Evolutionary conservation across 306 rosid genomes (phyloP).

Genomic region (Purshia tridentata): DNA sequence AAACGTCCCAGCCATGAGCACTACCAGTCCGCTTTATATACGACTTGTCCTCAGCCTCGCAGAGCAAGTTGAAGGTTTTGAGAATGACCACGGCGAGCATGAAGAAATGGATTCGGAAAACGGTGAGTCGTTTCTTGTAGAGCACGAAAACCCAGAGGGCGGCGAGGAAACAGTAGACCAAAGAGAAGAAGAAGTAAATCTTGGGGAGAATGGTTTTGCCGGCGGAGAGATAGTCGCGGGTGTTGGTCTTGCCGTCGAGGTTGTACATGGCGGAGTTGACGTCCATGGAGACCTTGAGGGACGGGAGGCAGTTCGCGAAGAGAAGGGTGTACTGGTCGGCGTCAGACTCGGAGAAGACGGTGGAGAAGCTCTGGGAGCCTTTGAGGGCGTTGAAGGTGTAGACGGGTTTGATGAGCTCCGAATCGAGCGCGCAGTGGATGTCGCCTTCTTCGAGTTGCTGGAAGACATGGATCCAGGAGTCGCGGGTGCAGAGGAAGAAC

Average conservation of each 20-base stretch:
- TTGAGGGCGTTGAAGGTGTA: conserved; percentile 50
- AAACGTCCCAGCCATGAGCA: conserved; percentile 96
- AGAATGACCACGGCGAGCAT: conserved; percentile 84
- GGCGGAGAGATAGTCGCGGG: conserved; percentile 78
- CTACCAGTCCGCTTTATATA: conserved; percentile 81
- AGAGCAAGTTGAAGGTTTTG: conserved; percentile 71
- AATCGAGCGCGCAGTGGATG: conserved; percentile 60
- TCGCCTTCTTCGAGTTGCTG: conserved; percentile 72
- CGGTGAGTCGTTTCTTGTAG: conserved; percentile 74
- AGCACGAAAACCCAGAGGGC: conserved; percentile 63
- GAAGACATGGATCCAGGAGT: conserved; percentile 70
- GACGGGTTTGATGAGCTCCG: conserved; percentile 61
- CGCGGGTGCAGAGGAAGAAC: conserved; percentile 79
- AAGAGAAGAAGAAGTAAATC: conserved; percentile 66
- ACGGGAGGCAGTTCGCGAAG: conserved; percentile 69
- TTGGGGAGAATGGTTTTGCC: conserved; percentile 76
- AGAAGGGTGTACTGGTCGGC: conserved; percentile 85
- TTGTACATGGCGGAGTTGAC: conserved; percentile 83
- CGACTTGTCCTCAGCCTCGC: conserved; percentile 90
- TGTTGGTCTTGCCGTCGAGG: conserved; percentile 59
- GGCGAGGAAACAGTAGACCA: conserved; percentile 53
- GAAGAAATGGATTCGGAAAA: conserved; percentile 75
- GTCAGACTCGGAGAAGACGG: conserved; percentile 43
- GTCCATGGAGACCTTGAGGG: conserved; percentile 56
- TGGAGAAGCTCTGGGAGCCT: conserved; percentile 14